Evolutionary conservation across 164 flowering plant genomes (phyloP).

Genomic region (Piper longum): DNA sequence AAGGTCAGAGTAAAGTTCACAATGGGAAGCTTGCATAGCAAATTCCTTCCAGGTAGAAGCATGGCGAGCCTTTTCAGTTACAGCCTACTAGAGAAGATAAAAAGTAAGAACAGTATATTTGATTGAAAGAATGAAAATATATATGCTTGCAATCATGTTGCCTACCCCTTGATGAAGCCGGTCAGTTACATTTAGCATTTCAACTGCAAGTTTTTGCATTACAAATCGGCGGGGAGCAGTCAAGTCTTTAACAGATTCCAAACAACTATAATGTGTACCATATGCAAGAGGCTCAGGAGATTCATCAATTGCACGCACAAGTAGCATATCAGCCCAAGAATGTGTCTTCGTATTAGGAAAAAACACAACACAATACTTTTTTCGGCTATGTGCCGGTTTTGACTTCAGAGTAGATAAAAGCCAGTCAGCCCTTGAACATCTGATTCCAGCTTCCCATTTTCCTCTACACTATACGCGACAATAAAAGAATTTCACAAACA

Average conservation of each 20-base stretch:
- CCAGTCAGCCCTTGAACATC: slow-evolving; percentile 83
- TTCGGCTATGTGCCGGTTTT: slow-evolving; percentile 75
- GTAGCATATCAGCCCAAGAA: slow-evolving; percentile 79
- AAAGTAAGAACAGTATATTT: slow-evolving; percentile 1
- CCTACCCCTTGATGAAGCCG: slow-evolving; percentile 63
- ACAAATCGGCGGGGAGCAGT: slow-evolving; percentile 59
- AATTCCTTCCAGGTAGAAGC: slow-evolving; percentile 75
- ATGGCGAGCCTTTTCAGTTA: slow-evolving; percentile 55
- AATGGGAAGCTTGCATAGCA: slow-evolving; percentile 71
- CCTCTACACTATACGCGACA: slow-evolving; percentile 75
- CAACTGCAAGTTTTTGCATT: slow-evolving; percentile 71
- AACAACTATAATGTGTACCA: slow-evolving; percentile 46
- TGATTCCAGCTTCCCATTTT: slow-evolving; percentile 88
- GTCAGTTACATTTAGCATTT: slow-evolving; percentile 61
- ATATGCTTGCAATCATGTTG: not conserved
- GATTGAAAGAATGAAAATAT: not conserved
- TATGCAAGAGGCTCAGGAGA: slow-evolving; percentile 74
- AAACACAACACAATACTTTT: slow-evolving; percentile 65
- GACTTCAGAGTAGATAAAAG: slow-evolving; percentile 68
- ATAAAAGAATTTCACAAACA: slow-evolving; percentile 4
- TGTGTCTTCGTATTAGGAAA: slow-evolving; percentile 73
- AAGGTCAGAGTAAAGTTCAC: slow-evolving; percentile 66
- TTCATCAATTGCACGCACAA: slow-evolving; percentile 60
- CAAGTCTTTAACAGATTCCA: slow-evolving; percentile 70
- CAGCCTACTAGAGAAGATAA: slow-evolving; percentile 36